Percentiles rank a stretch among this genome's conserved stretches.
These are phyloP conservation scores for Penicillium bovifimosum DNA, from an alignment of 495 filamentous ascomycete species.

Conservation along the genomic window DNA sequence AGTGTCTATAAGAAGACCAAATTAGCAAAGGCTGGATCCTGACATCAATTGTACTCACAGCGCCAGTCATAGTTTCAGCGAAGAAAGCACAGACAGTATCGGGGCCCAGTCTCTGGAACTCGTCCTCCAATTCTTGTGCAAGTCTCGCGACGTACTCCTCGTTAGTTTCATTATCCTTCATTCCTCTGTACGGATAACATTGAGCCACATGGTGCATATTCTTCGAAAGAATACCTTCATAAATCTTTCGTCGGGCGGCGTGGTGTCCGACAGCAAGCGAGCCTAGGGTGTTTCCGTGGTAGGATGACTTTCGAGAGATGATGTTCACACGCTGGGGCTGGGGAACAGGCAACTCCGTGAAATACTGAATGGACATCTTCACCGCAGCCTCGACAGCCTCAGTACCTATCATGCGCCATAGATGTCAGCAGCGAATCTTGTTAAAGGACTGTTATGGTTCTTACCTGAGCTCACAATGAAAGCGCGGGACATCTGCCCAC, in stretches of 20 bases:
- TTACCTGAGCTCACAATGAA: slow-evolving; percentile 46
- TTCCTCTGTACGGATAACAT: slow-evolving; percentile 57
- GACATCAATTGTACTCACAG: slow-evolving; percentile 23
- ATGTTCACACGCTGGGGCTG: slow-evolving; percentile 44
- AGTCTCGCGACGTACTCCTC: slow-evolving; percentile 47
- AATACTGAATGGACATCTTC: slow-evolving; percentile 56
- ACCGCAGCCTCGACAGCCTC: slow-evolving; percentile 62
- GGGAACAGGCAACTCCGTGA: slow-evolving; percentile 39
- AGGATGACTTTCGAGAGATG: slow-evolving; percentile 59
- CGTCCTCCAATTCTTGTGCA: slow-evolving; percentile 61
- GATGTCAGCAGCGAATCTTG: background rate
- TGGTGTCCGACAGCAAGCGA: slow-evolving; percentile 58
- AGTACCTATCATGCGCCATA: slow-evolving; percentile 31
- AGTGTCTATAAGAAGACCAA: slow-evolving; percentile 23
- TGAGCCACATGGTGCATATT: slow-evolving; percentile 58
- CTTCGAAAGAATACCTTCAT: slow-evolving; percentile 53
- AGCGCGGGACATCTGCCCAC: slow-evolving; percentile 28
- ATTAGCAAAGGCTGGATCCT: background rate
- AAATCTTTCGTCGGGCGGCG: slow-evolving; percentile 50
- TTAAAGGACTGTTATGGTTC: background rate
- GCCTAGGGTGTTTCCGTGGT: slow-evolving; percentile 68
- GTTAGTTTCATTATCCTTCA: slow-evolving; percentile 29
- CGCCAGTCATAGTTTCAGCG: slow-evolving; percentile 57
- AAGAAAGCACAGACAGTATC: slow-evolving; percentile 67
- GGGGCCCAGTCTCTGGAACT: slow-evolving; percentile 62